Conservation (phyloP, 257 asterid genomes). For the Ehretia macrophylla region DNA sequence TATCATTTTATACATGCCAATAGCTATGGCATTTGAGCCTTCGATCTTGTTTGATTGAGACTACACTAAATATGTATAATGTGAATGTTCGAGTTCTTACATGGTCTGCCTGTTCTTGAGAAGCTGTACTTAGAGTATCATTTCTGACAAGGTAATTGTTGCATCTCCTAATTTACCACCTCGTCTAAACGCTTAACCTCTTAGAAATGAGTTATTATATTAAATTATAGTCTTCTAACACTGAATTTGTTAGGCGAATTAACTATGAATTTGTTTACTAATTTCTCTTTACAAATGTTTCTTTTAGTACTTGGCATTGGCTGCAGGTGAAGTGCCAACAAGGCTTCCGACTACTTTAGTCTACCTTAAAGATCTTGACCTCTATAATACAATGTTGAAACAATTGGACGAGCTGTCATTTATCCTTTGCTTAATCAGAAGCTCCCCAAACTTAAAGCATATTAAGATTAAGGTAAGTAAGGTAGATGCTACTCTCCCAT, state of each 20-base stretch:
- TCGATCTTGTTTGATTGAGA: not conserved
- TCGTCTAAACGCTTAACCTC: too few species aligned
- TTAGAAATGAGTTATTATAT: too few species aligned
- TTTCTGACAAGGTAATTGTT: slow-evolving; percentile 16
- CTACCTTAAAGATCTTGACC: slow-evolving; percentile 7
- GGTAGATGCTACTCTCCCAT: too few species aligned
- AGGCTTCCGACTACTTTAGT: not conserved
- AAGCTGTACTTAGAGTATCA: slow-evolving; percentile 1
- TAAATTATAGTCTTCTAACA: too few species aligned
- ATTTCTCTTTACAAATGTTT: not conserved
- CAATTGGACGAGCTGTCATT: slow-evolving; percentile 1
- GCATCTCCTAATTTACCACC: too few species aligned
- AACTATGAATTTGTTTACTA: too few species aligned
- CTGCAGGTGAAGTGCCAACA: slow-evolving; percentile 3
- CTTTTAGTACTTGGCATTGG: not conserved
- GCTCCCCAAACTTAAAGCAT: slow-evolving; percentile 14
- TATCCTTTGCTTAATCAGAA: slow-evolving; percentile 17
- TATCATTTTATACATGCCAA: not conserved
- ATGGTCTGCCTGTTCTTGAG: slow-evolving; percentile 13
- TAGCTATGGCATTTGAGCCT: not conserved
- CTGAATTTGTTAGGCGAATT: too few species aligned
- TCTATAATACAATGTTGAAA: slow-evolving; percentile 2
- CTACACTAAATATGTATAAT: not conserved
- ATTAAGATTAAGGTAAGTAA: slow-evolving; percentile 8
- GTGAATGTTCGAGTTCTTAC: slow-evolving; percentile 8